Percentiles rank a stretch among this genome's conserved stretches.
phyloP scores from a whole-genome alignment of 2,329 filamentous ascomycete genomes.

The Stemphylium lycopersici region DNA sequence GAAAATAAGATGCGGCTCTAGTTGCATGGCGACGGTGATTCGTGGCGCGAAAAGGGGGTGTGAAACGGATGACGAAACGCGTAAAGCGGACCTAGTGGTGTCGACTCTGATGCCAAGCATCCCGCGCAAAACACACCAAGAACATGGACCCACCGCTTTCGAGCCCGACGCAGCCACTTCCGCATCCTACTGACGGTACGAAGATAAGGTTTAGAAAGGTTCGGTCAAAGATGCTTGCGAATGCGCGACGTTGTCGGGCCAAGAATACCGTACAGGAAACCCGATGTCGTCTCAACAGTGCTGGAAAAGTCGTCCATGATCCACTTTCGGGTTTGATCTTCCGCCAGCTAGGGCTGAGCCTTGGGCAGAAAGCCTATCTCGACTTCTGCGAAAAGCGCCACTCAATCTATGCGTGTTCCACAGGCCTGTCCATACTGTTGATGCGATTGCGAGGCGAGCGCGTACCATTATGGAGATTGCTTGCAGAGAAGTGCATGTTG shows the following conservation, averaged over 20 bases:
- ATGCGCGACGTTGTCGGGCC: conserved; percentile 21
- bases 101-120: conserved; percentile 40
- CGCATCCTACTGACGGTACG: conserved; percentile 15
- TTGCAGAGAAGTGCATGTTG: not conserved
- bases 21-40: conserved; percentile 21
- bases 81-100: conserved; percentile 37
- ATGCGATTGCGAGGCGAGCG: conserved; percentile 1
- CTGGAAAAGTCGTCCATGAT: conserved; percentile 17
- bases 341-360: conserved; percentile 27
- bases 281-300: conserved; percentile 26
- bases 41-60: conserved; percentile 27
- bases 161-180: conserved; percentile 31
- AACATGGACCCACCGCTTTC: conserved; percentile 31
- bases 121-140: conserved; percentile 37
- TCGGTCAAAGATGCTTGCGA: conserved; percentile 19
- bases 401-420: conserved; percentile 6
- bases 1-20: conserved; percentile 36
- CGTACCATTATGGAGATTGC: not conserved
- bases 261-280: conserved; percentile 12
- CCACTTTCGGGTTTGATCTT: conserved; percentile 31
- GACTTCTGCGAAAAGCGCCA: conserved; percentile 11
- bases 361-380: conserved; percentile 31
- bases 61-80: conserved; percentile 46
- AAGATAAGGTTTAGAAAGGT: conserved; percentile 21
- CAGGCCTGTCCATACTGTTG: conserved; percentile 1